A percentile compares a stretch with the other conserved stretches of the same genome.
Conservation (phyloP, 768 basidiomycete genomes). For the Macrolepiota fuliginosa region DNA sequence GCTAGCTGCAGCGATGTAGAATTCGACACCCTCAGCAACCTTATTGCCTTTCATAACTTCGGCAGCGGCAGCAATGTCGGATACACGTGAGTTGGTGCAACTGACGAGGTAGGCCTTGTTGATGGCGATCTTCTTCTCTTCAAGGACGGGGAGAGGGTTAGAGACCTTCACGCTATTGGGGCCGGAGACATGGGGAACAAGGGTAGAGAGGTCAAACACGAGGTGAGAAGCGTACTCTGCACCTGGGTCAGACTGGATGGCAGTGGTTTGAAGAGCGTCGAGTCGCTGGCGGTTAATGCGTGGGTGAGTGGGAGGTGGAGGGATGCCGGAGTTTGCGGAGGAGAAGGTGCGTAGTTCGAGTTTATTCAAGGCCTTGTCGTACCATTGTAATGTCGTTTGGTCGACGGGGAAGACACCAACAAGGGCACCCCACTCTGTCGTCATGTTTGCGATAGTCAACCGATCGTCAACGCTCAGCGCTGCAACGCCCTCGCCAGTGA, state of each 20-base stretch:
- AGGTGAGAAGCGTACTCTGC: conserved; percentile 87
- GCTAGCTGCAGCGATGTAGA: conserved; percentile 96
- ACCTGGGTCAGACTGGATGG: conserved; percentile 67
- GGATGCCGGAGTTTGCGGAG: conserved; percentile 50
- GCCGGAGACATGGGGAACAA: conserved; percentile 94
- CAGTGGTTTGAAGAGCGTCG: conserved; percentile 52
- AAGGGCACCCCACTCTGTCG: conserved; percentile 98
- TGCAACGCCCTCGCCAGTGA: conserved; percentile 84
- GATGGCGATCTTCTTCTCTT: conserved; percentile 71
- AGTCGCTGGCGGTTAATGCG: conserved; percentile 79
- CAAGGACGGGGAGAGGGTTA: conserved; percentile 87
- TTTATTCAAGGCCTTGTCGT: conserved; percentile 69
- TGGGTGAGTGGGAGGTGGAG: conserved; percentile 77
- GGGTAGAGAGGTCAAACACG: conserved; percentile 86
- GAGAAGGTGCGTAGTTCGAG: conserved; percentile 78
- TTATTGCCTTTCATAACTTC: conserved; percentile 79
- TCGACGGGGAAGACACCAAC: conserved; percentile 96
- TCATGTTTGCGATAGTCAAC: conserved; percentile 98
- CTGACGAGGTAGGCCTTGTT: conserved; percentile 98
- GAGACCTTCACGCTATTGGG: conserved; percentile 98
- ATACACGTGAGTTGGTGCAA: conserved; percentile 96
- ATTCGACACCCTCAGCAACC: conserved; percentile 88
- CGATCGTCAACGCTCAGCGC: conserved; percentile 86
- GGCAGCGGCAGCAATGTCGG: conserved; percentile 91
- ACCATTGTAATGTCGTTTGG: conserved; percentile 79